Evolutionary conservation across 2,329 filamentous ascomycete genomes (phyloP).

Genomic region (Colletotrichum sidae): DNA sequence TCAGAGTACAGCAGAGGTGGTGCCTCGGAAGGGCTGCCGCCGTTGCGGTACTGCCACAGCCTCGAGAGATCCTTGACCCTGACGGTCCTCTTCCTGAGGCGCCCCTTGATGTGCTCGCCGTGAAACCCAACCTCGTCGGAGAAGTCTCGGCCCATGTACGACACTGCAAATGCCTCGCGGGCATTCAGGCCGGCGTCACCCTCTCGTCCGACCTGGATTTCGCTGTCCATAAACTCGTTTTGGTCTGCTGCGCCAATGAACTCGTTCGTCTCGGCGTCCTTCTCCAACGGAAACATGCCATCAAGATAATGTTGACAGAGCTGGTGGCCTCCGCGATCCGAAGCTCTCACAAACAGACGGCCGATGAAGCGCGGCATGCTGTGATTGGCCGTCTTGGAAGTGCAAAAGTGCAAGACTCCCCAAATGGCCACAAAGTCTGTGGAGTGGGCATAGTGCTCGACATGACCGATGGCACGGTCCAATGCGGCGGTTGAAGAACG

Average conservation of each 20-base stretch:
- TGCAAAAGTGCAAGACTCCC: slow-evolving; percentile 76
- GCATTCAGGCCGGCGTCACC: slow-evolving; percentile 57
- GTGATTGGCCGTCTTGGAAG: slow-evolving; percentile 43
- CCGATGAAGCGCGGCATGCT: slow-evolving; percentile 72
- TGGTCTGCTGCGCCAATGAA: slow-evolving; percentile 58
- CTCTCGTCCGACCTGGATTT: slow-evolving; percentile 58
- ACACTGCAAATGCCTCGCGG: slow-evolving; percentile 60
- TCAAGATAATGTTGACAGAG: slow-evolving; percentile 72
- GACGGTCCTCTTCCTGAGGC: slow-evolving; percentile 47
- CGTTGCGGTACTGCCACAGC: slow-evolving; percentile 73
- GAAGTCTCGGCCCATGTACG: slow-evolving; percentile 56
- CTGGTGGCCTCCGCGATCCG: slow-evolving; percentile 63
- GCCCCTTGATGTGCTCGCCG: slow-evolving; percentile 44
- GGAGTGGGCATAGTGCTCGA: slow-evolving; percentile 84
- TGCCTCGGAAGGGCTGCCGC: slow-evolving; percentile 60
- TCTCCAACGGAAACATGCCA: slow-evolving; percentile 68
- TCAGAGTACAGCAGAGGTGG: slow-evolving; percentile 51
- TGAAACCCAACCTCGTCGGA: slow-evolving; percentile 54
- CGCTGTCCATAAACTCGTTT: slow-evolving; percentile 72
- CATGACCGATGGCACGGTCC: slow-evolving; percentile 71
- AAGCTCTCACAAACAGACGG: slow-evolving; percentile 61
- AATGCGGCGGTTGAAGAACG: slow-evolving; percentile 52
- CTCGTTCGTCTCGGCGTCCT: slow-evolving; percentile 53
- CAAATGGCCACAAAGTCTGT: slow-evolving; percentile 80
- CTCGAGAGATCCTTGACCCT: slow-evolving; percentile 71